A percentile compares a stretch with the other conserved stretches of the same genome.
phyloP scores from a whole-genome alignment of 2,329 filamentous ascomycete species.

The Anthostomella pinea region DNA sequence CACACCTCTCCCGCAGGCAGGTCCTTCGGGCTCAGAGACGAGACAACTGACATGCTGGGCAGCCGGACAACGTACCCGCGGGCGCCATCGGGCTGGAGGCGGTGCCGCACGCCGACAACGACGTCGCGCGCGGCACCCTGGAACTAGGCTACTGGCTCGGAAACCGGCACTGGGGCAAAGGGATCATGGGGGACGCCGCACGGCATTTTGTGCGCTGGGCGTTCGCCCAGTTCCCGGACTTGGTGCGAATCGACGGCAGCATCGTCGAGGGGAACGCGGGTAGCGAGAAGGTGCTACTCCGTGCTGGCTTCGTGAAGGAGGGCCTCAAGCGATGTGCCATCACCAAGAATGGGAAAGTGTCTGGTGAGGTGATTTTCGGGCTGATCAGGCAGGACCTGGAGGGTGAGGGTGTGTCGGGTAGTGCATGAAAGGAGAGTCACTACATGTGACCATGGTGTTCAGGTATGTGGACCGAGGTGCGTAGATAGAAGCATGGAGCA shows the following conservation, averaged over 20 bases:
- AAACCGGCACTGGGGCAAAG: constrained; percentile 42
- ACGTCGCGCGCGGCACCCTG: constrained; percentile 40
- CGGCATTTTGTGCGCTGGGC: constrained; percentile 41
- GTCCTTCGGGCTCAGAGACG: too few relatives aligned
- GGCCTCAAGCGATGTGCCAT: constrained; percentile 40
- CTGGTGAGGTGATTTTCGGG: constrained; percentile 38
- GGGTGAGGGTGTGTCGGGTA: background rate
- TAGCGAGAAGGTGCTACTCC: constrained; percentile 42
- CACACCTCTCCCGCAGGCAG: too few relatives aligned
- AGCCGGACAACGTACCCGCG: constrained; percentile 28
- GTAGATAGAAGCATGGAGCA: too few relatives aligned
- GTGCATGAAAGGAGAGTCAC: too few relatives aligned
- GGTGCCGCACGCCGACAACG: constrained; percentile 31
- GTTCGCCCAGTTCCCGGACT: constrained; percentile 39
- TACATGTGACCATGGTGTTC: too few relatives aligned
- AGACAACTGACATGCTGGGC: too few relatives aligned
- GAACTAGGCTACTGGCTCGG: constrained; percentile 51
- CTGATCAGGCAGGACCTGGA: constrained; percentile 37
- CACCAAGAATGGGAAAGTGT: constrained; percentile 40
- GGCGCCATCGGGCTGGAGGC: constrained; percentile 43
- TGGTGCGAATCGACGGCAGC: constrained; percentile 41
- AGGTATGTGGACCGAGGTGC: too few relatives aligned
- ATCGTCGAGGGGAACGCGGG: constrained; percentile 38
- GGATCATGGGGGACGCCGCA: constrained; percentile 41
- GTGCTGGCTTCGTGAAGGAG: constrained; percentile 43